Base-by-base conservation (phyloP, 495 filamentous ascomycete species). In the Podospora pseudopauciseta region DNA sequence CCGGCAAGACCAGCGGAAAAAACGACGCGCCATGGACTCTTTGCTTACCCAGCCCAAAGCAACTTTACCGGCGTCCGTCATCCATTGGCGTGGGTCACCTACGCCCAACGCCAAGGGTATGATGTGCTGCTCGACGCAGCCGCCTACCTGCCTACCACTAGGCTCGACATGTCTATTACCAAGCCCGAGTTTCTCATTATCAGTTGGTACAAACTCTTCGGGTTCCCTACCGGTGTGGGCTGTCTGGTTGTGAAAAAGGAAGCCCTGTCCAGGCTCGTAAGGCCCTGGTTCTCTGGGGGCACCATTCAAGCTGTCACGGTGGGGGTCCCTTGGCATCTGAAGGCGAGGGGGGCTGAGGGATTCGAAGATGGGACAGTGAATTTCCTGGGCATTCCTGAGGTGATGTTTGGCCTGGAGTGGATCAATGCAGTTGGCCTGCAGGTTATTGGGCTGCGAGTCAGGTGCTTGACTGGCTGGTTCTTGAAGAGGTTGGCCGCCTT, bases 121-220 rank as follows among this genome's bases (percentile, higher is more conserved):
- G 86, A 85, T 74, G 82, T 82, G 4, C 80, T 89, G 7, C 77
- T 87, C 26, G 88, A 89, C 71, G 84, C 85, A 0, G 87, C 87
- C 5, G 86, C 88, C 7, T 81, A 84, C 60, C 80, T 86, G 0
- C 80, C 85, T 2, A 89, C 86, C 7, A 73, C 80, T 0, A 79
- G 76, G 5, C 74, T 89, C 3, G 83, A 88, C 70, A 75, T 90
- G 5, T 80, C 79, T 30, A 74, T 83, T 65, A 62, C 80, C 27
- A 74, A 78, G 19, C 86, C 88, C 16, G 87, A 90, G 55, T 89
- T 89, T 69, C 79, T 79, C 5, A 81, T 79, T 9, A 62, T 88
- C 19, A 86, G 83, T 60, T 87, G 87, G 72, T 89, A 89, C 77
- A 90, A 89, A 72, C 85, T 89, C 6, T 90, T 89, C 69, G 88